Conservation (phyloP, 148 eudicot genomes). For the Rhododendron mucronatum region DNA sequence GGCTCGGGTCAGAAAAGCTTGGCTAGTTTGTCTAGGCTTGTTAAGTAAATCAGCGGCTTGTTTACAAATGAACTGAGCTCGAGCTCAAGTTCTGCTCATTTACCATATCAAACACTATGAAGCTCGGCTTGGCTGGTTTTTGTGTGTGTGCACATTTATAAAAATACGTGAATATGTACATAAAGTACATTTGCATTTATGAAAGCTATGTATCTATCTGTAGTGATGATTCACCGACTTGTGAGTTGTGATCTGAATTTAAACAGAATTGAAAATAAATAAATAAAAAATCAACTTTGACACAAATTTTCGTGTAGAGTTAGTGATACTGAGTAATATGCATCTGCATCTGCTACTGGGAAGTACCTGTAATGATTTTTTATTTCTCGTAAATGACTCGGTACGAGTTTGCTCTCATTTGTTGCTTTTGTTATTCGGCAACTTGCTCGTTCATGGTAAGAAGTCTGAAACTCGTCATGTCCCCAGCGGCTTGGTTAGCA, state of each 20-base stretch:
- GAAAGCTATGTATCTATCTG: not conserved
- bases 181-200: not conserved
- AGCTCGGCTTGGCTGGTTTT: not conserved
- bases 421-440: not conserved
- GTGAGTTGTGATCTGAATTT: not conserved
- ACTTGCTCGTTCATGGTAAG: not conserved
- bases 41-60: not conserved
- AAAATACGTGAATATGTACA: not conserved
- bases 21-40: not conserved
- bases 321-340: not conserved
- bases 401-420: not conserved
- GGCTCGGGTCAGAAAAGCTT: not conserved
- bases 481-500: not conserved
- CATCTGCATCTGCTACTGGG: not conserved
- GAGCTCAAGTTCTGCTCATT: not conserved
- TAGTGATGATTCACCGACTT: not conserved
- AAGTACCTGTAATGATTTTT: not conserved
- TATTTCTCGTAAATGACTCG: not conserved
- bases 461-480: not conserved
- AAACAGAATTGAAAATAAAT: not conserved
- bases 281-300: not conserved
- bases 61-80: not conserved
- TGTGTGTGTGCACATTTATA: not conserved
- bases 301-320: not conserved
- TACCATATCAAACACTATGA: not conserved